Conservation (phyloP, 306 rosid genomes). For the Quercus suber region DNA sequence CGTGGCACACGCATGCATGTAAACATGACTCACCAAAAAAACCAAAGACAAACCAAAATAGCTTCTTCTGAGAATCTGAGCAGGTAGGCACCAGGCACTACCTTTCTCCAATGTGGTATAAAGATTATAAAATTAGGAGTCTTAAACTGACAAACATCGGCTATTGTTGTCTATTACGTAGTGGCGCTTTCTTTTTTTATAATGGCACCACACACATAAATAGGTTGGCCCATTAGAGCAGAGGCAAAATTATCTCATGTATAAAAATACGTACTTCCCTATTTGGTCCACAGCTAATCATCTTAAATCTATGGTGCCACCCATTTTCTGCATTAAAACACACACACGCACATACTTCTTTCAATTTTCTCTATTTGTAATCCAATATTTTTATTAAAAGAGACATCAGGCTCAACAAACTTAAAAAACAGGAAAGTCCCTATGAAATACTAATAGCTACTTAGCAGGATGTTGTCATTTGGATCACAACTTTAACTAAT, state of each 20-base stretch:
- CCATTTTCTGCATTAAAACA: background rate
- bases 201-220: background rate
- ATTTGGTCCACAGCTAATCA: background rate
- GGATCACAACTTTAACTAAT: background rate
- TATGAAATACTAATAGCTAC: background rate
- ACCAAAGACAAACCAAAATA: background rate
- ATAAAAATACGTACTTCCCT: background rate
- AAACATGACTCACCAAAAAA: background rate
- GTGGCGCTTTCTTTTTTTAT: background rate
- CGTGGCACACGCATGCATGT: background rate
- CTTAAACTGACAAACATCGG: background rate
- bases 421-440: background rate
- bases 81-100: background rate
- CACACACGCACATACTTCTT: background rate
- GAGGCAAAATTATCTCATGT: background rate
- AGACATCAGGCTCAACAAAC: background rate
- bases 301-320: background rate
- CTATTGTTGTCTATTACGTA: background rate
- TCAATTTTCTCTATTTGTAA: background rate
- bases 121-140: background rate
- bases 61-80: background rate
- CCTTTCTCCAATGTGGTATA: slow-evolving; percentile 5
- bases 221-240: background rate
- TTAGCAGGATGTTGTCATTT: background rate
- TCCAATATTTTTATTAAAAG: background rate